These are phyloP conservation scores for Eucalyptus globulus DNA, from an alignment of 345 rosid genomes.

Conservation along the genomic window DNA sequence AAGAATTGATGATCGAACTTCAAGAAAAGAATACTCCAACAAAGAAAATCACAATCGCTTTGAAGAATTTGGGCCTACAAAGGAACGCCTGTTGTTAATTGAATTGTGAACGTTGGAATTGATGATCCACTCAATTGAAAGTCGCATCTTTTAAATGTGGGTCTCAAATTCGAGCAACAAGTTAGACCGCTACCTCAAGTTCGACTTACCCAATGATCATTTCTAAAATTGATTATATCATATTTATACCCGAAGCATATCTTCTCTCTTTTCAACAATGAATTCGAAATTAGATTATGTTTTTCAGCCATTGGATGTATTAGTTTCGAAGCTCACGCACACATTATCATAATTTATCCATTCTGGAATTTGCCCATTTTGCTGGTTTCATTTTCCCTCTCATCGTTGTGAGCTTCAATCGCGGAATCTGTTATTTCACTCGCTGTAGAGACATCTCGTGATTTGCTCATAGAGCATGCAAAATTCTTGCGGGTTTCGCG, in stretches of 20 bases:
- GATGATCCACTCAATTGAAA: background rate
- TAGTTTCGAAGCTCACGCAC: no score
- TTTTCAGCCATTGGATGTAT: no score
- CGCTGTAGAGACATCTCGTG: background rate
- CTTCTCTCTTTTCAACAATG: no score
- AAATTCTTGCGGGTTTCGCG: background rate
- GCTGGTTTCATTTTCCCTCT: background rate
- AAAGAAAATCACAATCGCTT: background rate
- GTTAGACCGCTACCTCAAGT: background rate
- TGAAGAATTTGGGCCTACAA: constrained; percentile 2
- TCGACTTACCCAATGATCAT: no score
- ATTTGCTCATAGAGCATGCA: background rate
- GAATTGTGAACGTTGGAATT: background rate
- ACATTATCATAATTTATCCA: no score
- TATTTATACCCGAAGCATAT: no score
- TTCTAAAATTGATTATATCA: background rate
- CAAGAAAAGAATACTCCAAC: background rate
- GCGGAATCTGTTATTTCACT: background rate
- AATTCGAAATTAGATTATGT: no score
- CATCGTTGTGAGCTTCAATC: background rate
- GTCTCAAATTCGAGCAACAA: background rate
- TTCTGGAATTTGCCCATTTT: no score
- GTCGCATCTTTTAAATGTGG: background rate
- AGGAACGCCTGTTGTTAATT: background rate
- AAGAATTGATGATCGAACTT: background rate